phyloP scores from a whole-genome alignment of 805 yeast species.

The Nakazawaea sp. region DNA sequence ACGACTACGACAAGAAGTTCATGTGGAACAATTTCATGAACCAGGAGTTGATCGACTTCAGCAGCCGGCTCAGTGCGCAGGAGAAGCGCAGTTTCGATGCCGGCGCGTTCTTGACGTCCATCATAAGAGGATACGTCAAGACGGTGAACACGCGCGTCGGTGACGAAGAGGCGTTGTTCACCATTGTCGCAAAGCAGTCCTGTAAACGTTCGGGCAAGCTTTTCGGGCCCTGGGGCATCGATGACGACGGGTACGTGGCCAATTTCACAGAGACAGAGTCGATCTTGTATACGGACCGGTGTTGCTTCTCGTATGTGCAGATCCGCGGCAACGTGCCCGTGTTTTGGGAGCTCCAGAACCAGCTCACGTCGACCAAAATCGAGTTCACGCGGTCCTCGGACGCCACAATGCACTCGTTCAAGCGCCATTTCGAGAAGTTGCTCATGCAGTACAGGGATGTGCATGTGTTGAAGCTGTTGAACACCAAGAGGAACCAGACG shows the following conservation, averaged over 20 bases:
- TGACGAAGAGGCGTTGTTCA: slow-evolving; percentile 31
- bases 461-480: slow-evolving; percentile 41
- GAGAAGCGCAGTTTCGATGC: slow-evolving; percentile 37
- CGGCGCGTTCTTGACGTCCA: slow-evolving; percentile 39
- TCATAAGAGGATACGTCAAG: slow-evolving; percentile 46
- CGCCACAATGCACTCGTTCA: slow-evolving; percentile 45
- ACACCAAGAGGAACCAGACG: slow-evolving; percentile 37
- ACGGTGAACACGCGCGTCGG: slow-evolving; percentile 28
- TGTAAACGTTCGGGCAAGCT: slow-evolving; percentile 35
- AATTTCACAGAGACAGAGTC: slow-evolving; percentile 49
- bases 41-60: slow-evolving; percentile 36
- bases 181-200: slow-evolving; percentile 46
- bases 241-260: slow-evolving; percentile 47
- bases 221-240: slow-evolving; percentile 53
- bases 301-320: slow-evolving; percentile 36
- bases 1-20: slow-evolving; percentile 28
- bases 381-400: slow-evolving; percentile 45
- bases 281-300: slow-evolving; percentile 33
- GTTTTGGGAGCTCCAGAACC: slow-evolving; percentile 45
- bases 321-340: slow-evolving; percentile 50
- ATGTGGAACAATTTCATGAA: slow-evolving; percentile 47
- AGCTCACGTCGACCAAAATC: slow-evolving; percentile 35
- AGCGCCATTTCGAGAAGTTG: slow-evolving; percentile 40
- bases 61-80: slow-evolving; percentile 31
- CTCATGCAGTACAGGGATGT: slow-evolving; percentile 42